Evolutionary conservation across 106 monocot genomes (phyloP), one percentile per base, ranked within the genome.

Genomic region (Narthecium ossifragum): DNA sequence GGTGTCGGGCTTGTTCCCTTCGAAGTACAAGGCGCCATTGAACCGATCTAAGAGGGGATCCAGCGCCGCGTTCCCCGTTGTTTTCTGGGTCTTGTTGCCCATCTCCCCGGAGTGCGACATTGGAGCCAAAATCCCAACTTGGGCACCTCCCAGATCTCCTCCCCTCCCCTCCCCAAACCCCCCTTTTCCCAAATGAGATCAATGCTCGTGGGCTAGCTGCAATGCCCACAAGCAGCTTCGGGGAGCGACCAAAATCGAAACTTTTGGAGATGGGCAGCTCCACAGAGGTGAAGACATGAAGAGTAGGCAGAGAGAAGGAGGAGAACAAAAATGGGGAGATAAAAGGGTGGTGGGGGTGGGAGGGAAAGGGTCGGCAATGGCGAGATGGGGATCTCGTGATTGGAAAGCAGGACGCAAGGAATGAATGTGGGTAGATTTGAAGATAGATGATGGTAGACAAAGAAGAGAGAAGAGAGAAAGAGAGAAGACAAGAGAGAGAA

Each of bases 1-100:
- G 61, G 81, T 43, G 55, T 88, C 87, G 48, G 87, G 82, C 66
- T 88, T 88, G 82, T 86, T 50, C 8, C 31, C 69, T 21, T 72
- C 75, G 17, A 73, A 23, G 53, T n/a, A 29, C 27, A 78, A 64
- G n/a, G 75, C 61, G 14, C 70, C 31, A 31, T 38, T 46, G 37
- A 71, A 47, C 52, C 71, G 71, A 37, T 65, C 68, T 22, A 74
- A 67, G 57, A 63, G 48, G 31, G 58, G 23, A 34, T 38, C 50
- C 29, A 24, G 25, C 49, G 24, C 60, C 38, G 58, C 29, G 46
- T 31, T 50, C 26, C 36, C 32, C 30, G 4, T 7, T 52, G 67
- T 24, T 26, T 34, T 67, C 24, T 34, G 6, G 49, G 22, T 48
- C 32, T 25, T n/a, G 22, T 13, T 2, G 28, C 29, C 25, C 2